A percentile compares a stretch with the other conserved stretches of the same genome.
Evolutionary conservation across 768 basidiomycete genomes (phyloP).

Genomic region (Auricularia auricula-judae): DNA sequence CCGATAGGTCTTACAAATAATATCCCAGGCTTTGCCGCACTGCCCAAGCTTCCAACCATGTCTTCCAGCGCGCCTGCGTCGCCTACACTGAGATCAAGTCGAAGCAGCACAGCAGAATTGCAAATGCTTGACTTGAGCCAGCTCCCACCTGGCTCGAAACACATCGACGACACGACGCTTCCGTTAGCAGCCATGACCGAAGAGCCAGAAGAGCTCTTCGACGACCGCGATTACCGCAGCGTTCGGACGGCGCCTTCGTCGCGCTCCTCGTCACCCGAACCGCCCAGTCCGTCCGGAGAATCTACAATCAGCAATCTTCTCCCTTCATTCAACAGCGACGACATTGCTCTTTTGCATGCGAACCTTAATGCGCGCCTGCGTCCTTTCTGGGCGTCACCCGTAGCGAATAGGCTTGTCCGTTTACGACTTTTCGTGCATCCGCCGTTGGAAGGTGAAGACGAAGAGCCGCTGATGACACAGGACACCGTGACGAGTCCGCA

Average conservation of each 20-base stretch:
- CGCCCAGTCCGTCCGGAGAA: not conserved
- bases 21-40: conserved; percentile 52
- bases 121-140: conserved; percentile 34
- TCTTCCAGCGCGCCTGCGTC: conserved; percentile 10
- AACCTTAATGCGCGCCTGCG: conserved; percentile 70
- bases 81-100: conserved; percentile 13
- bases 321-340: conserved; percentile 11
- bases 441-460: conserved; percentile 18
- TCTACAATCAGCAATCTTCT: not conserved
- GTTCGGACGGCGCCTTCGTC: not conserved
- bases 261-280: not conserved
- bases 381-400: conserved; percentile 70
- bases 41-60: conserved; percentile 43
- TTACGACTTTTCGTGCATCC: conserved; percentile 37
- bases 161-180: not conserved
- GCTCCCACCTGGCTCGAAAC: conserved; percentile 31
- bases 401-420: conserved; percentile 51
- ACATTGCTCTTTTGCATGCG: conserved; percentile 47
- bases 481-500: conserved; percentile 52
- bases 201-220: conserved; percentile 38
- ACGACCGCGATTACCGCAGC: not conserved
- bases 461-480: conserved; percentile 35
- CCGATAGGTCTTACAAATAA: conserved; percentile 1
- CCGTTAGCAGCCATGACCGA: conserved; percentile 50
- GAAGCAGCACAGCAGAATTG: conserved; percentile 17